Evolutionary conservation across 768 basidiomycete genomes (phyloP).

Genomic region (Kwoniella bestiolae): DNA sequence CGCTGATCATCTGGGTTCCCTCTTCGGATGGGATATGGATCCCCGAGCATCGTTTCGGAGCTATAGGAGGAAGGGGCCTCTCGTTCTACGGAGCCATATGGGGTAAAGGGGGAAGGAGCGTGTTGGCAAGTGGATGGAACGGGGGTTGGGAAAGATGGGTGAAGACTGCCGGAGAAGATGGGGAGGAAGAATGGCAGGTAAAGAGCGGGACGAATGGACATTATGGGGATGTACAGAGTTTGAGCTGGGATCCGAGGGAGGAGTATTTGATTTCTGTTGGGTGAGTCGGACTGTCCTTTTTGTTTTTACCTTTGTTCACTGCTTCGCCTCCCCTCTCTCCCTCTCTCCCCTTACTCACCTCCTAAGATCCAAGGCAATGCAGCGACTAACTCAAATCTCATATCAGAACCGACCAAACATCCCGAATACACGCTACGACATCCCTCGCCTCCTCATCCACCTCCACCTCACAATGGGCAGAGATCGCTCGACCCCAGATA

Average conservation of each 20-base stretch:
- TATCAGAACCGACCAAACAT: constrained; percentile 82
- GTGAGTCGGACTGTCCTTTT: constrained; percentile 60
- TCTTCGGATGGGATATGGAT: constrained; percentile 77
- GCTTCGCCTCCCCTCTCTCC: not conserved
- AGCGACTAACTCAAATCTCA: not conserved
- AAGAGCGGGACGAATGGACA: constrained; percentile 84
- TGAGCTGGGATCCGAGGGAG: constrained; percentile 85
- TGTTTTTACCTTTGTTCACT: not conserved
- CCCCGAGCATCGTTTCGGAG: constrained; percentile 86
- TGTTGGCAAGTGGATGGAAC: constrained; percentile 87
- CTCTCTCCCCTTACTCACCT: too few species aligned
- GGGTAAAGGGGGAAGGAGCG: constrained; percentile 68
- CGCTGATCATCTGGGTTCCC: constrained; percentile 91
- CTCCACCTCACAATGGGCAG: constrained; percentile 57
- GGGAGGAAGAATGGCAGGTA: constrained; percentile 69
- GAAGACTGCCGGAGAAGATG: constrained; percentile 37
- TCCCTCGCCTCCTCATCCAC: constrained; percentile 2
- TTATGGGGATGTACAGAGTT: constrained; percentile 72
- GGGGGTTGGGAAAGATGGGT: constrained; percentile 92
- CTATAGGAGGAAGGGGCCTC: constrained; percentile 81
- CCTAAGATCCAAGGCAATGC: too few species aligned
- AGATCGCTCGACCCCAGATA: constrained; percentile 88
- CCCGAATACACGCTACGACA: constrained; percentile 74
- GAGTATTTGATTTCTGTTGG: constrained; percentile 84
- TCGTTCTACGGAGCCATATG: constrained; percentile 92